Evolutionary conservation across 768 basidiomycete genomes (phyloP).

Genomic region (Chalciporus piperatus): DNA sequence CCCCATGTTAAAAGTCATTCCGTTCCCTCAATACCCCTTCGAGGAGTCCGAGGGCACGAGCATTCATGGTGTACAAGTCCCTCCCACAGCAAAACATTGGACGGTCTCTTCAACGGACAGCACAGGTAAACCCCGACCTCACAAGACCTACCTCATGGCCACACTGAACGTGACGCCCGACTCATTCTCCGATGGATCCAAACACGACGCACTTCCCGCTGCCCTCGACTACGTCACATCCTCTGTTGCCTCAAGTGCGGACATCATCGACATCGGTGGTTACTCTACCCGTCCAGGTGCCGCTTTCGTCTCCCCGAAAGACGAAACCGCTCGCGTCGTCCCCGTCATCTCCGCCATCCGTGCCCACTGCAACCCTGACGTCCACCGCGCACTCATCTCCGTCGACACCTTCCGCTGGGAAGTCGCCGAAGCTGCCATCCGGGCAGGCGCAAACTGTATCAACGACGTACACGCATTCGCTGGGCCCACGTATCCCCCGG

Average conservation of each 20-base stretch:
- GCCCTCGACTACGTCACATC: slow-evolving; percentile 53
- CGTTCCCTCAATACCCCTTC: slow-evolving; percentile 61
- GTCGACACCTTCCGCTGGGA: slow-evolving; percentile 29
- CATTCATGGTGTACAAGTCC: slow-evolving; percentile 12
- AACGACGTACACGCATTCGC: slow-evolving; percentile 89
- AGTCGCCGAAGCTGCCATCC: slow-evolving; percentile 33
- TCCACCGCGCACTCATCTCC: slow-evolving; percentile 20
- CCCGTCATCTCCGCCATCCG: slow-evolving; percentile 68
- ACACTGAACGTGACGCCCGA: slow-evolving; percentile 94
- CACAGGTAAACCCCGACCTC: slow-evolving; percentile 12
- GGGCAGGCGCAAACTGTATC: slow-evolving; percentile 87
- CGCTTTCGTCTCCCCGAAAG: slow-evolving; percentile 56
- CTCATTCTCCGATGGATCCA: slow-evolving; percentile 89
- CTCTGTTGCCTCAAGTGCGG: slow-evolving; percentile 56
- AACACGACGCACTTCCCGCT: slow-evolving; percentile 46
- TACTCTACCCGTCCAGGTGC: slow-evolving; percentile 90
- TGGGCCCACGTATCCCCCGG: slow-evolving; percentile 53
- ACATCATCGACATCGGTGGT: slow-evolving; percentile 90
- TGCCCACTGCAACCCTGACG: slow-evolving; percentile 14
- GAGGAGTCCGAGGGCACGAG: slow-evolving; percentile 6
- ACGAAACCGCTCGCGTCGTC: slow-evolving; percentile 71
- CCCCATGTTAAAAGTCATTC: slow-evolving; percentile 70
- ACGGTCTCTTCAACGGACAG: slow-evolving; percentile 18
- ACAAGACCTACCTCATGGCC: slow-evolving; percentile 77
- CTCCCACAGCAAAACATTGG: slow-evolving; percentile 25